A percentile compares a stretch with the other conserved stretches of the same genome.
These are phyloP conservation scores for Iberis amara DNA, from an alignment of 441 rosid species.

Conservation along the genomic window DNA sequence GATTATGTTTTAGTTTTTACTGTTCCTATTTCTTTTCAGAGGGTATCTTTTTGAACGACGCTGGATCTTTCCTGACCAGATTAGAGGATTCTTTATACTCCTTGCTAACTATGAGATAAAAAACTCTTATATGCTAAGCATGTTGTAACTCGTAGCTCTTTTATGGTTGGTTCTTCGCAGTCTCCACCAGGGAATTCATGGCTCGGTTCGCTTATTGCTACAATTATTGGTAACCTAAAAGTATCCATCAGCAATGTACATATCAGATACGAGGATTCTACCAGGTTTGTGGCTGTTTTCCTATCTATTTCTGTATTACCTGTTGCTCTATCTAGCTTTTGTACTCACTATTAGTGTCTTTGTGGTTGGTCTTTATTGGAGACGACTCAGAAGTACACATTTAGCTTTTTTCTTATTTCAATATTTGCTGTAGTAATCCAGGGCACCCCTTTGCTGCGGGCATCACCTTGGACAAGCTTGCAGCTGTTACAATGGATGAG, in stretches of 20 bases:
- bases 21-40: background rate
- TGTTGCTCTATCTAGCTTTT: slow-evolving; percentile 18
- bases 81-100: slow-evolving; percentile 11
- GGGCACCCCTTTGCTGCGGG: slow-evolving; percentile 92
- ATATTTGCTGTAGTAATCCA: slow-evolving; percentile 53
- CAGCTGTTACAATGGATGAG: slow-evolving; percentile 97
- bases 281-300: slow-evolving; percentile 52
- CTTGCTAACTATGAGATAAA: slow-evolving; percentile 7
- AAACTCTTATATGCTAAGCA: slow-evolving; percentile 6
- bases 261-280: slow-evolving; percentile 88
- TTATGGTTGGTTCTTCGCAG: slow-evolving; percentile 42
- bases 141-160: slow-evolving; percentile 27
- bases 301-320: slow-evolving; percentile 9
- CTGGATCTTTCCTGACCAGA: slow-evolving; percentile 6
- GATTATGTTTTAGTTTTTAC: slow-evolving; percentile 17
- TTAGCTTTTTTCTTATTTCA: slow-evolving; percentile 28
- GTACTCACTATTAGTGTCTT: slow-evolving; percentile 14
- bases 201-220: slow-evolving; percentile 87
- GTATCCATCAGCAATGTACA: slow-evolving; percentile 96
- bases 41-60: slow-evolving; percentile 15
- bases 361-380: slow-evolving; percentile 12
- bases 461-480: slow-evolving; percentile 89
- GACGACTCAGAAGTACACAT: slow-evolving; percentile 16
- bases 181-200: slow-evolving; percentile 78
- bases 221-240: slow-evolving; percentile 94